phyloP scores from a whole-genome alignment of 2,329 filamentous ascomycete species.

The Corniculantispora saksenae region DNA sequence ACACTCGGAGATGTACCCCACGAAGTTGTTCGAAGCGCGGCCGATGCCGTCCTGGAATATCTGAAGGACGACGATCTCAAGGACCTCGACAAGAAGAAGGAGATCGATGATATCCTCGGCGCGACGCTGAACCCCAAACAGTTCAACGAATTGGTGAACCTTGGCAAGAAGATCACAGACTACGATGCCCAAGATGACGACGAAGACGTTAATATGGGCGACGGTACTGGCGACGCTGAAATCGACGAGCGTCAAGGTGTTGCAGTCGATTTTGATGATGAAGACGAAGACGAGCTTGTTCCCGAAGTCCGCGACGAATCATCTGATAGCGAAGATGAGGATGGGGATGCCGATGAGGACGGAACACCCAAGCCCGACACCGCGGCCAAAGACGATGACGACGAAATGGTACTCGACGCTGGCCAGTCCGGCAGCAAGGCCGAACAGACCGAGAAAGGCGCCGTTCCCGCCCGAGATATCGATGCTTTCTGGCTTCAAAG shows the following conservation, averaged over 20 bases:
- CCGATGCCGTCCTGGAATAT: conserved; percentile 86
- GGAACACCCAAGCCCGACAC: conserved; percentile 52
- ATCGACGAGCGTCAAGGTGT: conserved; percentile 95
- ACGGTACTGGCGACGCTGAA: conserved; percentile 64
- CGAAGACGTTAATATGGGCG: conserved; percentile 76
- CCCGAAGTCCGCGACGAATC: conserved; percentile 88
- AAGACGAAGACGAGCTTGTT: conserved; percentile 74
- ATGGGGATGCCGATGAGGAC: conserved; percentile 62
- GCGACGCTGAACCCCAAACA: conserved; percentile 79
- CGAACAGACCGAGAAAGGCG: conserved; percentile 57
- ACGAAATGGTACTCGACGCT: conserved; percentile 83
- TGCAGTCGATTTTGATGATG: conserved; percentile 92
- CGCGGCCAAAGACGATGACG: conserved; percentile 63
- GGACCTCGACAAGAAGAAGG: conserved; percentile 97
- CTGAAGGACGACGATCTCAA: conserved; percentile 95
- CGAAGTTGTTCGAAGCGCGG: conserved; percentile 88
- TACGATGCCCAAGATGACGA: conserved; percentile 97
- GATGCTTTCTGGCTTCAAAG: conserved; percentile 97
- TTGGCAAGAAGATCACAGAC: conserved; percentile 98
- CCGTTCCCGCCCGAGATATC: conserved; percentile 82
- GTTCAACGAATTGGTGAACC: conserved; percentile 94
- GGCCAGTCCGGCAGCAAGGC: conserved; percentile 48
- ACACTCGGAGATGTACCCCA: conserved; percentile 91
- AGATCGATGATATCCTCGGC: conserved; percentile 92
- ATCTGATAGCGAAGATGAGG: conserved; percentile 76